These are phyloP conservation scores for Aspergillus homomorphus DNA, from an alignment of 495 filamentous ascomycete species.

Conservation along the genomic window DNA sequence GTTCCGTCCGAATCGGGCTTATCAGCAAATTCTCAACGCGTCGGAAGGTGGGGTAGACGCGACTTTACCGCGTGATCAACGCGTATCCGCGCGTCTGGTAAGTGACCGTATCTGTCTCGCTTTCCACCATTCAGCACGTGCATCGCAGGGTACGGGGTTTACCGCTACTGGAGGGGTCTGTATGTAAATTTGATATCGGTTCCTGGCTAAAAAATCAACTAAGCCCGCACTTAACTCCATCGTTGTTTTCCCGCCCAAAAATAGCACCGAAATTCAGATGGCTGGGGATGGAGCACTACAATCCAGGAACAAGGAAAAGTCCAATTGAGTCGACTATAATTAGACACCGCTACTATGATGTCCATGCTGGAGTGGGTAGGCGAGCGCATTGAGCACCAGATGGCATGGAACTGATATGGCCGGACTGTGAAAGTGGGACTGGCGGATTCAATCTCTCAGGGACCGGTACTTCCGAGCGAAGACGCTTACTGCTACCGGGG, in stretches of 20 bases:
- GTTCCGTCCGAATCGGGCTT: constrained; percentile 6
- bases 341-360: not conserved
- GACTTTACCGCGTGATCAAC: constrained; percentile 18
- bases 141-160: not conserved
- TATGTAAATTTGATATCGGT: not conserved
- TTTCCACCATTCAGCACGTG: constrained; percentile 6
- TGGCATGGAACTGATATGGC: not conserved
- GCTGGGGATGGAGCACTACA: constrained; percentile 2
- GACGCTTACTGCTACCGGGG: too few relatives aligned
- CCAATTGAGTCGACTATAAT: not conserved
- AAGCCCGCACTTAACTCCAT: not conserved
- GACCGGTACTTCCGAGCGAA: too few relatives aligned
- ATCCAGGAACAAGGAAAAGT: constrained; percentile 1
- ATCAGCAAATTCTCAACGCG: constrained; percentile 14
- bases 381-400: not conserved
- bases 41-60: constrained; percentile 23
- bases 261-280: not conserved
- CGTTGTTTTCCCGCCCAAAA: not conserved
- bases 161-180: not conserved
- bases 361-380: not conserved
- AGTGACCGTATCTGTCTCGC: constrained; percentile 11
- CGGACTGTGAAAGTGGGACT: not conserved
- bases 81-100: constrained; percentile 25
- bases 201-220: constrained; percentile 3
- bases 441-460: too few relatives aligned